Conservation (phyloP, 2,329 filamentous ascomycete genomes). For the Cladosporium velox region DNA sequence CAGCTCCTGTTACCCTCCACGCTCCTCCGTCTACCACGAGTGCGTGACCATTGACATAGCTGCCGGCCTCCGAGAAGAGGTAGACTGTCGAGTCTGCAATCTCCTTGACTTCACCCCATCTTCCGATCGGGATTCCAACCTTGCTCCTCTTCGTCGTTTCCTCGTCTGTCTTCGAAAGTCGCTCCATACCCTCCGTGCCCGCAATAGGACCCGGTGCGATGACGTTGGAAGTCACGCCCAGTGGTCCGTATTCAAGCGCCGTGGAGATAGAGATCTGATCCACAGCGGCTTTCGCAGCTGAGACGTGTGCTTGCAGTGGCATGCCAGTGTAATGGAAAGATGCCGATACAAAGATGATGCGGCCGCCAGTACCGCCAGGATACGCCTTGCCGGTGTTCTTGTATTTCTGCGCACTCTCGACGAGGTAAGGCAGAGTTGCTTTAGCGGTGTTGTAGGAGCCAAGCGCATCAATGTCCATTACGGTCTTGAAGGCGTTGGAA, state of each 20-base stretch:
- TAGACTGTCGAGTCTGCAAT: conserved; percentile 92
- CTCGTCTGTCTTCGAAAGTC: conserved; percentile 41
- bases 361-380: conserved; percentile 63
- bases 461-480: conserved; percentile 94
- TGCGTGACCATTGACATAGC: conserved; percentile 80
- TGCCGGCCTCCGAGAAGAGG: conserved; percentile 81
- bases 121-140: conserved; percentile 66
- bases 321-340: conserved; percentile 88
- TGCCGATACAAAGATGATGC: conserved; percentile 87
- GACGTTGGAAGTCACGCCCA: conserved; percentile 83
- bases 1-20: conserved; percentile 48
- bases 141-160: conserved; percentile 36
- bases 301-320: conserved; percentile 85
- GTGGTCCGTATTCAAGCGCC: conserved; percentile 85
- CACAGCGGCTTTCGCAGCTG: conserved; percentile 86
- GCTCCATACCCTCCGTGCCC: conserved; percentile 68
- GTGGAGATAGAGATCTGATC: conserved; percentile 80
- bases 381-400: conserved; percentile 59
- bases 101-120: conserved; percentile 78
- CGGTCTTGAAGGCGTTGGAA: conserved; percentile 87
- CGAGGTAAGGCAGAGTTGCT: conserved; percentile 79
- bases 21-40: conserved; percentile 66
- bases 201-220: conserved; percentile 85
- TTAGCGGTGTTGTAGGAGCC: conserved; percentile 96
- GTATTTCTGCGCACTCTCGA: conserved; percentile 69